These are phyloP conservation scores for Tripidium arundinaceum DNA, from an alignment of 202 grass and related monocot genomes.

Conservation along the genomic window DNA sequence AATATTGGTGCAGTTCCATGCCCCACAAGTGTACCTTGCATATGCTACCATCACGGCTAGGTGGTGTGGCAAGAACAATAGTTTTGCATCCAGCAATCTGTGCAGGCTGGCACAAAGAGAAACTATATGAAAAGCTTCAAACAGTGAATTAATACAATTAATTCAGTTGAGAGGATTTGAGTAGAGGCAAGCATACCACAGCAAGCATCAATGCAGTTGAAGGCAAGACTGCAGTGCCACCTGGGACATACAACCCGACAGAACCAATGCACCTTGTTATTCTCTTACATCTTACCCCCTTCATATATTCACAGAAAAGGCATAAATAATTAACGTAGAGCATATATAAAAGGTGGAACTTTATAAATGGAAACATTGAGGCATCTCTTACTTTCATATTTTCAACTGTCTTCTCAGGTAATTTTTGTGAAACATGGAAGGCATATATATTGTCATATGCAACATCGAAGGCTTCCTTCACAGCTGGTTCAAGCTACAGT, in stretches of 20 bases:
- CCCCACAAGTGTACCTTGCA: constrained; percentile 80
- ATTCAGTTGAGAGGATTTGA: not conserved
- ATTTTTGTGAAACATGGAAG: constrained; percentile 81
- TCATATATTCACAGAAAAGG: constrained; percentile 23
- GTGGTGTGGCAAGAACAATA: constrained; percentile 89
- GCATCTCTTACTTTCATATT: constrained; percentile 72
- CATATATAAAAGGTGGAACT: not conserved
- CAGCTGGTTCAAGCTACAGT: constrained; percentile 81
- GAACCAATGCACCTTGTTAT: constrained; percentile 79
- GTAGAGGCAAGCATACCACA: constrained; percentile 59
- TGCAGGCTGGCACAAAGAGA: constrained; percentile 64
- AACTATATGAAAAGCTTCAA: constrained; percentile 29
- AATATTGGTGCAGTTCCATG: not conserved
- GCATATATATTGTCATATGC: constrained; percentile 97
- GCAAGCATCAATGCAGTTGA: constrained; percentile 95
- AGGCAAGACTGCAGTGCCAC: constrained; percentile 92
- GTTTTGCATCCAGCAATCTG: constrained; percentile 95
- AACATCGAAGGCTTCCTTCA: constrained; percentile 87
- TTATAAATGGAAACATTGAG: constrained; percentile 16
- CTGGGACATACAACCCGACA: constrained; percentile 96
- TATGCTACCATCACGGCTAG: constrained; percentile 74
- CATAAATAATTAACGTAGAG: not conserved
- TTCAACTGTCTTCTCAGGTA: constrained; percentile 71
- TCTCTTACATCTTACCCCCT: constrained; percentile 97
- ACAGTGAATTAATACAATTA: not conserved